Conservation (phyloP, 352 stramenopile species). For the Pythium graminicola region DNA sequence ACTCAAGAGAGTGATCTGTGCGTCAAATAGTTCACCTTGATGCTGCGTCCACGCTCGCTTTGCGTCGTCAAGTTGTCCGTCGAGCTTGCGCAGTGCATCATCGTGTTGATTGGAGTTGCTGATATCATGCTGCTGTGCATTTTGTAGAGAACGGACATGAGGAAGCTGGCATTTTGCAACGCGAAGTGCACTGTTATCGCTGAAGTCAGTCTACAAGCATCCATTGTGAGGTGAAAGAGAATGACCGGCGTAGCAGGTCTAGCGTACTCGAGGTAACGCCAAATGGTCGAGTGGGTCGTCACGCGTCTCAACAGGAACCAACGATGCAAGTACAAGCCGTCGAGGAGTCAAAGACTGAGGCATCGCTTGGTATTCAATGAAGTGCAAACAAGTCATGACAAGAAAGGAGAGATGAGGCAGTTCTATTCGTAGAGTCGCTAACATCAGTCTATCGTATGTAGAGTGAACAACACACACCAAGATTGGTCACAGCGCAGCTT, state of each 20-base stretch:
- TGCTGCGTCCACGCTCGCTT: conserved; percentile 13
- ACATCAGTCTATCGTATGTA: neutral
- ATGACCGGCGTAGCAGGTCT: neutral
- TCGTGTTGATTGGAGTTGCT: conserved; percentile 15
- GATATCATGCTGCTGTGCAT: neutral
- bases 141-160: neutral
- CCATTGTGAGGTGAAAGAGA: neutral
- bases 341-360: neutral
- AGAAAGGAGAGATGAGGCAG: too few relatives aligned
- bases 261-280: neutral
- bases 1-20: neutral
- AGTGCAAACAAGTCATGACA: neutral
- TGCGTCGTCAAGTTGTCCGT: conserved; percentile 4
- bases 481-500: conserved; percentile 7
- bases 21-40: conserved; percentile 10
- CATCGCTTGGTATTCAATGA: neutral
- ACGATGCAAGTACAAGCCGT: conserved; percentile 18
- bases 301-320: conserved; percentile 17
- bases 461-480: conserved; percentile 7
- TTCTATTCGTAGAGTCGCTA: neutral
- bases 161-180: neutral
- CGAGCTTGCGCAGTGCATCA: conserved; percentile 1
- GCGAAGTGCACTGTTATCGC: conserved; percentile 8
- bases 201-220: conserved; percentile 14
- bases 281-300: conserved; percentile 14